Conservation (phyloP, 352 stramenopile species). For the Phytophthora pluvialis region DNA sequence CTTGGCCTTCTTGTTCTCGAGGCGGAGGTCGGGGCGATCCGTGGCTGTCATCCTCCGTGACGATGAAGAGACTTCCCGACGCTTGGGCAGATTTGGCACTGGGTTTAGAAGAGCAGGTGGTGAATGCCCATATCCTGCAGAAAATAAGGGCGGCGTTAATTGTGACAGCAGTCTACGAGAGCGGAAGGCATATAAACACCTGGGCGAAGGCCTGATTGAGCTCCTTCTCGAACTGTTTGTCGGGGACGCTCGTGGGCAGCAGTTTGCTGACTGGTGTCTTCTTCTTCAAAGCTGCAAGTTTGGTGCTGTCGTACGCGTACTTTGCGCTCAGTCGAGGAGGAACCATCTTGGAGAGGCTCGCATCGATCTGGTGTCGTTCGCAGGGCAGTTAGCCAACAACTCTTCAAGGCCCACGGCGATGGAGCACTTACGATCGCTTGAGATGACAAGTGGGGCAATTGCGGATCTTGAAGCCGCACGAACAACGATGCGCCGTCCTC, state of each 20-base stretch:
- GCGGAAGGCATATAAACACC: slow-evolving; percentile 16
- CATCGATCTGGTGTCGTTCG: slow-evolving; percentile 22
- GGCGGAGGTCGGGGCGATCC: slow-evolving; percentile 6
- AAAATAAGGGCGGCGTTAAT: not conserved
- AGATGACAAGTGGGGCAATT: slow-evolving; percentile 43
- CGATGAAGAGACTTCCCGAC: slow-evolving; percentile 14
- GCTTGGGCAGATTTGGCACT: slow-evolving; percentile 12
- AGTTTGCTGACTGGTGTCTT: slow-evolving; percentile 68
- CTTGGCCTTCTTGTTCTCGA: slow-evolving; percentile 20
- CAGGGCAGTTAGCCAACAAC: not conserved
- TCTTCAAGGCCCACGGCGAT: not conserved
- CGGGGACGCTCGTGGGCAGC: slow-evolving; percentile 36
- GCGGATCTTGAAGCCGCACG: slow-evolving; percentile 69
- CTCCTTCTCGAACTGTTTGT: slow-evolving; percentile 74
- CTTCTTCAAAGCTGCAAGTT: slow-evolving; percentile 59
- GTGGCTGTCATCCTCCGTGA: not conserved
- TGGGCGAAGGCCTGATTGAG: slow-evolving; percentile 69
- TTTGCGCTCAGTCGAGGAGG: slow-evolving; percentile 43
- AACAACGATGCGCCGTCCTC: slow-evolving; percentile 61
- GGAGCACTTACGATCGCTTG: slow-evolving; percentile 49
- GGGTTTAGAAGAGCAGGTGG: slow-evolving; percentile 48
- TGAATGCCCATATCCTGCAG: slow-evolving; percentile 60
- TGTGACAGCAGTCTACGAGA: not conserved
- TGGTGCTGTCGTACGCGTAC: slow-evolving; percentile 58
- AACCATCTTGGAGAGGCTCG: slow-evolving; percentile 54